Percentiles rank a stretch among this genome's conserved stretches.
These are phyloP conservation scores for Plasmodium knowlesi DNA, from an alignment of 169 alveolate genomes.

Conservation along the genomic window DNA sequence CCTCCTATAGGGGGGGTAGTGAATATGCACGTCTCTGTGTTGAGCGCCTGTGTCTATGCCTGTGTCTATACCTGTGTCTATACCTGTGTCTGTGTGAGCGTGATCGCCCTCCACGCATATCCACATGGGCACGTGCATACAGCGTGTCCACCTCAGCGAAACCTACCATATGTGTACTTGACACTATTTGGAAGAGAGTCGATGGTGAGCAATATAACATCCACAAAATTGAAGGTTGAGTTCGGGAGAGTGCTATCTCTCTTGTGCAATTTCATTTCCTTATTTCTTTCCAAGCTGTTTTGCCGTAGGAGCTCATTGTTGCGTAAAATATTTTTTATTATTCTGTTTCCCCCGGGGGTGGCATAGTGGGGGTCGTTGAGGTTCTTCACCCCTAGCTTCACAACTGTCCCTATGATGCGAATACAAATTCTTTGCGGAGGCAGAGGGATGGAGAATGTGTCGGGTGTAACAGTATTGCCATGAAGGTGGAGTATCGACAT, in stretches of 20 bases:
- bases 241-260: conserved; percentile 18
- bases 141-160: background rate
- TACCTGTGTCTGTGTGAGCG: background rate
- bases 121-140: background rate
- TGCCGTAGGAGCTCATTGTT: conserved; percentile 28
- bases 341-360: conserved; percentile 12
- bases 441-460: too few species aligned
- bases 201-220: conserved; percentile 52
- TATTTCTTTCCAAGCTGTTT: conserved; percentile 28
- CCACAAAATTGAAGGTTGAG: conserved; percentile 55
- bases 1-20: conserved; percentile 32
- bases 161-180: conserved; percentile 62
- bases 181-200: conserved; percentile 46
- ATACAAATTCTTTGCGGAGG: conserved; percentile 45
- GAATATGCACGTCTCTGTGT: background rate
- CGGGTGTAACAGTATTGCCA: background rate
- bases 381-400: conserved; percentile 38
- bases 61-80: too few species aligned
- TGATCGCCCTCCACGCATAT: background rate
- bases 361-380: conserved; percentile 19
- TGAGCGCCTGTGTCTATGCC: too few species aligned
- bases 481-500: background rate
- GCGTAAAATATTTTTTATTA: conserved; percentile 51
- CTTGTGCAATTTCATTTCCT: conserved; percentile 26
- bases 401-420: conserved; percentile 76